These are phyloP conservation scores for Cocos nucifera DNA, from an alignment of 176 grass and related monocot species.

Conservation along the genomic window DNA sequence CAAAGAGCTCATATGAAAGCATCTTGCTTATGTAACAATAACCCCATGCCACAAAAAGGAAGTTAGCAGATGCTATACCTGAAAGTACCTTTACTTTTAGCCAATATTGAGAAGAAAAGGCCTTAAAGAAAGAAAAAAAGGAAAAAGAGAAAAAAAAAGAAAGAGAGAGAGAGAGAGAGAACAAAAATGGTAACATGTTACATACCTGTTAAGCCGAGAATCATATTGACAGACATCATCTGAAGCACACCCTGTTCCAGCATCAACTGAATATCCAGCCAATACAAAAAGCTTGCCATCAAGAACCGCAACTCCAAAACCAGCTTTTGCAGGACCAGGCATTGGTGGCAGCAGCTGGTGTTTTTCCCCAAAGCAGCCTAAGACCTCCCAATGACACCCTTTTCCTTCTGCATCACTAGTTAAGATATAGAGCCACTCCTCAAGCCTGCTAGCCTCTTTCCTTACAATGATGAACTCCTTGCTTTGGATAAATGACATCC, in stretches of 20 bases:
- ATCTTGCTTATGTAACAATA: no score
- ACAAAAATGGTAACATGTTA: not conserved
- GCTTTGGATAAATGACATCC: conserved; percentile 55
- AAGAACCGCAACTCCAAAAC: conserved; percentile 54
- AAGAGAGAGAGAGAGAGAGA: no score
- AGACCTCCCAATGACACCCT: conserved; percentile 41
- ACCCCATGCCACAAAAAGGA: no score
- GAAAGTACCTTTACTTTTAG: no score
- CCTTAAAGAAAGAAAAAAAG: no score
- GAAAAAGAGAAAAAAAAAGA: not conserved
- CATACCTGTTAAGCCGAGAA: conserved; percentile 65
- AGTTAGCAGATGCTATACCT: no score
- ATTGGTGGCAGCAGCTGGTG: conserved; percentile 48
- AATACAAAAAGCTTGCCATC: conserved; percentile 52
- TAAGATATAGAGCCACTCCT: conserved; percentile 58
- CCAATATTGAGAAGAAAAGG: no score
- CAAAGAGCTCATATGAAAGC: no score
- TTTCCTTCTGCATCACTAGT: conserved; percentile 24
- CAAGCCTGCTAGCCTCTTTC: conserved; percentile 34
- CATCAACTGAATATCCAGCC: conserved; percentile 35
- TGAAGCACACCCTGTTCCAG: conserved; percentile 38
- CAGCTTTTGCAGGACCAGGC: conserved; percentile 36
- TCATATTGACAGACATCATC: conserved; percentile 65
- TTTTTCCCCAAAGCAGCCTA: conserved; percentile 24
- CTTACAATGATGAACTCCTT: conserved; percentile 48